Percentiles rank a stretch among this genome's conserved stretches.
Evolutionary conservation across 2,329 filamentous ascomycete species (phyloP).

Genomic region (Fusarium kyushuense): DNA sequence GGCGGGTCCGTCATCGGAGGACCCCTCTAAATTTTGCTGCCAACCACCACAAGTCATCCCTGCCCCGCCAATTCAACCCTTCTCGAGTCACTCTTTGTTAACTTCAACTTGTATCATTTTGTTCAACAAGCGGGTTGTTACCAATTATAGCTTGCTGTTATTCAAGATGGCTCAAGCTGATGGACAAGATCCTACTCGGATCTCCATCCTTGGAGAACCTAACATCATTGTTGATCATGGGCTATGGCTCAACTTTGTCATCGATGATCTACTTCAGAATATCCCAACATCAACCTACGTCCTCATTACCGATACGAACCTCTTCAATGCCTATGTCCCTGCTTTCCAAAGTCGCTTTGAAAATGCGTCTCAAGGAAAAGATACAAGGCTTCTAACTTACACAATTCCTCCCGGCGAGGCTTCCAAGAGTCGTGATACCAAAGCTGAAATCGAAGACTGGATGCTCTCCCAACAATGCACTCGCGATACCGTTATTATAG

Average conservation of each 20-base stretch:
- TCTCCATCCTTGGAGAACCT: slow-evolving; percentile 88
- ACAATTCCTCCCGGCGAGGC: slow-evolving; percentile 90
- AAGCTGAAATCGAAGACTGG: slow-evolving; percentile 98
- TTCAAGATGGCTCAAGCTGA: slow-evolving; percentile 46
- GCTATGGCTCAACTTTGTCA: slow-evolving; percentile 86
- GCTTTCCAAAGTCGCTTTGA: slow-evolving; percentile 68
- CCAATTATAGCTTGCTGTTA: slow-evolving; percentile 13
- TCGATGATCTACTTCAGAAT: slow-evolving; percentile 81
- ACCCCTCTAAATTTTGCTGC: slow-evolving; percentile 34
- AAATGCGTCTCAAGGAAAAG: slow-evolving; percentile 43
- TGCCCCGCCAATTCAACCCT: slow-evolving; percentile 15
- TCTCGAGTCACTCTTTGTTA: not conserved
- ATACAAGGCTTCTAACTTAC: slow-evolving; percentile 82
- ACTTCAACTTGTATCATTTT: slow-evolving; percentile 12
- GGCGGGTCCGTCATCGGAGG: slow-evolving; percentile 31
- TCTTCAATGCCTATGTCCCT: slow-evolving; percentile 84
- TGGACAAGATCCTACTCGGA: slow-evolving; percentile 63
- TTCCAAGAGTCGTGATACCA: slow-evolving; percentile 92
- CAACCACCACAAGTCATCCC: slow-evolving; percentile 17
- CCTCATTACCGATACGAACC: slow-evolving; percentile 95
- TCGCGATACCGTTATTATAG: slow-evolving; percentile 93
- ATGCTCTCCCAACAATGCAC: slow-evolving; percentile 93
- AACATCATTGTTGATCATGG: slow-evolving; percentile 93
- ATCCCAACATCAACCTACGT: slow-evolving; percentile 91
- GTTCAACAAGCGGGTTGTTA: slow-evolving; percentile 22